These are phyloP conservation scores for Trichophyton mentagrophytes DNA, from an alignment of 2,329 filamentous ascomycete species.

Conservation along the genomic window DNA sequence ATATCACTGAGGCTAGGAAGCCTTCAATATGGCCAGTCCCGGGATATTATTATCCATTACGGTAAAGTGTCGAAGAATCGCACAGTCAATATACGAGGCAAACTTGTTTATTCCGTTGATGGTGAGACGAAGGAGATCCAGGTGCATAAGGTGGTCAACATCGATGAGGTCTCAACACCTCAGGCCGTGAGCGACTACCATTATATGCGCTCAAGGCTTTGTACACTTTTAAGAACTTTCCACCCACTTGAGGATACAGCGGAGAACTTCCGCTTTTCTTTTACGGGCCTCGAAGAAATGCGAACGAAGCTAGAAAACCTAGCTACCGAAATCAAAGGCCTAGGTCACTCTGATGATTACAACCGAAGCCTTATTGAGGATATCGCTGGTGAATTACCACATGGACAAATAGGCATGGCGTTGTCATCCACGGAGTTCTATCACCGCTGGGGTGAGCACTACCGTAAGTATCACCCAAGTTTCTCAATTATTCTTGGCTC, in stretches of 20 bases:
- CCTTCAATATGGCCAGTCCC: slow-evolving; percentile 49
- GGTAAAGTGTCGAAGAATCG: slow-evolving; percentile 15
- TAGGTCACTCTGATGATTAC: slow-evolving; percentile 24
- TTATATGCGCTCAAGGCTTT: slow-evolving; percentile 39
- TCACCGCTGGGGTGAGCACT: slow-evolving; percentile 45
- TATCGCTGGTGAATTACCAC: slow-evolving; percentile 31
- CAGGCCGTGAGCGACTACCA: slow-evolving; percentile 35
- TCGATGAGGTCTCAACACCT: background rate
- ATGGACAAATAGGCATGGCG: slow-evolving; percentile 42
- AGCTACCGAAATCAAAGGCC: slow-evolving; percentile 26
- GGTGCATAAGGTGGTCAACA: background rate
- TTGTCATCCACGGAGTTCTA: slow-evolving; percentile 31
- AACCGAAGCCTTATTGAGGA: slow-evolving; percentile 39
- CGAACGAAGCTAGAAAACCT: slow-evolving; percentile 21
- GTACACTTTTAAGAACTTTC: slow-evolving; percentile 37
- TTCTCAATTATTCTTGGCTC: background rate
- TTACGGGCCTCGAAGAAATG: background rate
- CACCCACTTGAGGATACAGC: slow-evolving; percentile 28
- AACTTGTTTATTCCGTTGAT: slow-evolving; percentile 14
- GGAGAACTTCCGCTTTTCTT: slow-evolving; percentile 25
- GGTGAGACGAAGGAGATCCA: slow-evolving; percentile 4
- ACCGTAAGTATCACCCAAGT: slow-evolving; percentile 19
- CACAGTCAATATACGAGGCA: slow-evolving; percentile 18
- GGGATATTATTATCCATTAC: slow-evolving; percentile 41
- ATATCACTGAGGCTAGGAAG: slow-evolving; percentile 29